These are phyloP conservation scores for Anthracocystis panici-leucophaei DNA, from an alignment of 1,284 basidiomycete genomes.

Conservation along the genomic window DNA sequence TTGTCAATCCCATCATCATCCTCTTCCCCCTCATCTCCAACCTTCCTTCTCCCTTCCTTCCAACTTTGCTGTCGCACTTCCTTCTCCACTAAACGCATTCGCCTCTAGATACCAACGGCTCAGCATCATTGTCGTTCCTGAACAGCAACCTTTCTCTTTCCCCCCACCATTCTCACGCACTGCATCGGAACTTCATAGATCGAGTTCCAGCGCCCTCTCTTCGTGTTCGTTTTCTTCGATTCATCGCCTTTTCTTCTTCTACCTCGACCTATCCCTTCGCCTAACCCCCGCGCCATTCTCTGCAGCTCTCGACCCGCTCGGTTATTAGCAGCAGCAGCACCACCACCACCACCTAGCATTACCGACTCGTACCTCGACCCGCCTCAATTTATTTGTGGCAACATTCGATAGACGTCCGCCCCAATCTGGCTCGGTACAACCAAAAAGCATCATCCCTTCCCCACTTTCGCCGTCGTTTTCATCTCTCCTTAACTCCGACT, in stretches of 20 bases:
- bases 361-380: no score
- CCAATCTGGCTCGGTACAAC: not conserved
- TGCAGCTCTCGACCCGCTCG: not conserved
- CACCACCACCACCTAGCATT: not conserved
- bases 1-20: slow-evolving; percentile 11
- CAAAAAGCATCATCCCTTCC: slow-evolving; percentile 4
- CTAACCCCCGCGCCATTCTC: no score
- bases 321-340: not conserved
- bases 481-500: not conserved
- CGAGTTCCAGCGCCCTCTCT: no score
- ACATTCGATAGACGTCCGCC: not conserved
- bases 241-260: no score
- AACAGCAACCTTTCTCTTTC: not conserved
- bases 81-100: not conserved
- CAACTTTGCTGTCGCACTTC: not conserved
- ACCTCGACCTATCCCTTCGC: no score
- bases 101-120: not conserved
- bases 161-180: not conserved
- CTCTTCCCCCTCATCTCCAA: slow-evolving; percentile 1
- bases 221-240: no score
- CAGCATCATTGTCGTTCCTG: not conserved
- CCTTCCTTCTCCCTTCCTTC: slow-evolving; percentile 3
- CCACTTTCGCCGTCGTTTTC: not conserved
- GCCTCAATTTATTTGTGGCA: slow-evolving; percentile 3
- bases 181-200: no score